Base-by-base conservation (phyloP, 106 monocot genomes). In the Posidonia australis region DNA sequence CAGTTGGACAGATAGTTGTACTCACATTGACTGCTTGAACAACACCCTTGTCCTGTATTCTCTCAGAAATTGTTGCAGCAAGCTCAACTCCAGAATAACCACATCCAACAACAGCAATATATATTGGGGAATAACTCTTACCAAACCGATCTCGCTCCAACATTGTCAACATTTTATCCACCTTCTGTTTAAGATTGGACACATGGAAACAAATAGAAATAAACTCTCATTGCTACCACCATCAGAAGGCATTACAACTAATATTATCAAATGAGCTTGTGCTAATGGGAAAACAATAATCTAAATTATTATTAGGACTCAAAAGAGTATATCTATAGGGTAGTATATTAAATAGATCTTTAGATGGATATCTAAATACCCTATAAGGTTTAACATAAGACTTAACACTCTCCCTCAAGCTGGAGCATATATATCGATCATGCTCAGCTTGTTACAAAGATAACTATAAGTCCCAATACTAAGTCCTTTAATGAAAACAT, bases 51-150 rank as follows among this genome's bases (percentile, higher is more conserved):
- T 74, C 58, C 44, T 82, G 55, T 67, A 96, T 71, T 72, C 94
- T 86, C 60, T 96, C 90, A 22, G 94, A 86, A 27, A 96, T 84
- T 0, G 90, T 96, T 29, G 94, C 94, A 78, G 94, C 90, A 54
- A 96, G 76, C 65, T 96, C 94, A 58, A 90, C 82, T 32, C 94
- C 94, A 60, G 86, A 77, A 70, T 96, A 96, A 55, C 94, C 90
- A 51, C 86, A 90, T 3, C 94, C 94, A 70, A 96, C 94, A 75
- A 96, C 75, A 64, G 90, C 81, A 45, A 96, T 90, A 66, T 58
- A 17, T 78, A 96, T 84, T 32, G 81, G 77, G 51, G 70, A 72
- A 49, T 80, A 70, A 46, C 26, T 61, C 7, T 81, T 77, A 58
- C 73, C 78, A 74, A 87, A 87, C 53, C 47, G 74, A 44, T 68